Percentiles rank a stretch among this genome's conserved stretches.
phyloP scores from a whole-genome alignment of 345 rosid species.

The Melaleuca alternifolia region DNA sequence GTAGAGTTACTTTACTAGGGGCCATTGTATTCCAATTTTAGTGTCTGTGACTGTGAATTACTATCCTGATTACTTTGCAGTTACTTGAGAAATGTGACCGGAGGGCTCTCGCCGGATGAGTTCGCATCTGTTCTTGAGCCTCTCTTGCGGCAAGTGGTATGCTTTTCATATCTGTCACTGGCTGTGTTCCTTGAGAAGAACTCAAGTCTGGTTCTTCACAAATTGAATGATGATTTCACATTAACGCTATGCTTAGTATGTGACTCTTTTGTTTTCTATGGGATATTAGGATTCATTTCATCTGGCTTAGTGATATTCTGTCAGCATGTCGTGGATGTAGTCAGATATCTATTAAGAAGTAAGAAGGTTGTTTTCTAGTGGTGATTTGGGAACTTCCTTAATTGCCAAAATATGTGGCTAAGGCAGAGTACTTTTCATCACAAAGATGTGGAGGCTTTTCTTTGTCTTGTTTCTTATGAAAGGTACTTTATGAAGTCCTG shows the following conservation, averaged over 20 bases:
- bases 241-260: background rate
- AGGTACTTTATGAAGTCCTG: background rate
- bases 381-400: background rate
- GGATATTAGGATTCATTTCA: background rate
- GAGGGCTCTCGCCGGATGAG: constrained; percentile 6
- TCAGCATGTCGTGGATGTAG: background rate
- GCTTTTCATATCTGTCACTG: background rate
- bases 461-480: background rate
- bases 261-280: background rate
- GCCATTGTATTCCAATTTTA: background rate
- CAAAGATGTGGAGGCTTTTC: background rate
- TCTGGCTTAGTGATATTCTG: background rate
- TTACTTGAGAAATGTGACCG: constrained; percentile 9
- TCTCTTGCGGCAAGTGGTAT: constrained; percentile 16
- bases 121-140: constrained; percentile 17
- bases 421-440: background rate
- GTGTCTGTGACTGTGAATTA: background rate
- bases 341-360: background rate
- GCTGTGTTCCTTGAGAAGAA: background rate
- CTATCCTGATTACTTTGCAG: constrained; percentile 6
- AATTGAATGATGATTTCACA: background rate
- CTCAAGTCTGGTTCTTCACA: background rate
- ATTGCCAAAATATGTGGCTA: background rate
- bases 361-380: background rate
- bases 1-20: background rate